Base-by-base conservation (phyloP, 805 yeast species). In the Zygosaccharomyces gambellarensis region DNA sequence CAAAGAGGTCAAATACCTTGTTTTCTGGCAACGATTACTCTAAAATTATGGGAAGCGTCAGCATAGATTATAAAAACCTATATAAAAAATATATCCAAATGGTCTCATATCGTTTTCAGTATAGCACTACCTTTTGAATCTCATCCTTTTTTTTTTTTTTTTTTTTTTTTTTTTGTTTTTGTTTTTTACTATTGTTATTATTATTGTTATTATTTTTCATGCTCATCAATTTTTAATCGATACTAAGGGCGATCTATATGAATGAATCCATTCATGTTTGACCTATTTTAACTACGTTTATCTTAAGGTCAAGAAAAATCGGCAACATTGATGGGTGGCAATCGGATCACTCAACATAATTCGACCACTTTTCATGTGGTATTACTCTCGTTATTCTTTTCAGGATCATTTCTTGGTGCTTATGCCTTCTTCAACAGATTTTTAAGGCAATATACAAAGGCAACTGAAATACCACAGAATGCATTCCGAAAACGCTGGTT, bases 1-100 rank as follows among this genome's bases (percentile, higher is more conserved):
- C 85, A 85, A 38, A 78, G 81, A 54, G 77, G 76, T 27, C 88
- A 86, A 56, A 78, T 87, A 12, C 86, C 94, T 0, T 85, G 95
- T 54, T 84, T 89, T 55, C 69, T 89, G 47, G 82, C 90, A 50
- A 88, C 90, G 1, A 68, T 89, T 52, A 86, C 81, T 39, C 69
- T 89, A 47, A 83, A 79, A 61, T 64, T 88, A 12, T 83, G 79
- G 68, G 85, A 84, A 45, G 63, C 65, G 52, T 41, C 45, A 42
- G 36, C 44, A 43, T 45, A 36, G 38, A 19, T 21, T 8, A 25
- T 8, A 25, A 25, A 25, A 8, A 8, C 28, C 9, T 25, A 25
- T 25, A 25, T 17, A 17, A 17, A 8, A 25, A 25, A 2, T 25
- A 25, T 25, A 25, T 17, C 17, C 17, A 17, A 17, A 17, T 17